Evolutionary conservation across 1,284 basidiomycete species (phyloP), one percentile per base, ranked within the genome.

Genomic region (Cutaneotrichosporon spelunceum): DNA sequence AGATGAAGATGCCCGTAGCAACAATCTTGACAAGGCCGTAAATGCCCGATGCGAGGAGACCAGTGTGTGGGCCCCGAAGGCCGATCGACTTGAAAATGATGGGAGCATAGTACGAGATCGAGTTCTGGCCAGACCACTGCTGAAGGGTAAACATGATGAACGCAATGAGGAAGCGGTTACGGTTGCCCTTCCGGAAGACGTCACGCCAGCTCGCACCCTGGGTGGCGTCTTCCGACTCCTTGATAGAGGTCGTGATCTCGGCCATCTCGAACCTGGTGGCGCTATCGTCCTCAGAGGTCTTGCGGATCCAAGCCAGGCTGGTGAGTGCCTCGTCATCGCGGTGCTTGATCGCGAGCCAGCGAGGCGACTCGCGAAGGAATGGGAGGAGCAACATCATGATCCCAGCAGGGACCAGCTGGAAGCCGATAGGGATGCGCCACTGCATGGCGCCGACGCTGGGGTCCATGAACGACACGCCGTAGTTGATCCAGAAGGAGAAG

Each of bases 11-110:
- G 0, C 83, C 63, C 0, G 90, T 91, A 1, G 89, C 85, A 47
- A 89, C 81, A 57, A 90, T 82, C 73, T 90, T 87, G 73, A 90
- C 83, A 72, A 90, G 82, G n/a, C 89, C 90, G 71, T 92, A 93
- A 29, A 92, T 85, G 26, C 90, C 90, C 10, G 87, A 88, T 2
- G 90, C 89, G 61, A 92, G 84, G 2, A 92, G 82, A 6, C 78
- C 80, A 3, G 82, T 81, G 19, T 76, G 81, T 30, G 80, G 80
- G 2, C 85, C 84, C 1, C 76, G 79, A 57, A 87, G 81, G 14
- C 85, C 60, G 52, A 88, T 81, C 21, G 81, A 79, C 24, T 80
- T 78, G 73, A 79, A 79, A 57, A 78, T 84, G 60, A 77, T 77
- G 0, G 89, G 89, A 3, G 88, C 87, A 71, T 90, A 91, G 77